Evolutionary conservation across 768 basidiomycete genomes (phyloP).

Genomic region (Tricholoma flavovirens): DNA sequence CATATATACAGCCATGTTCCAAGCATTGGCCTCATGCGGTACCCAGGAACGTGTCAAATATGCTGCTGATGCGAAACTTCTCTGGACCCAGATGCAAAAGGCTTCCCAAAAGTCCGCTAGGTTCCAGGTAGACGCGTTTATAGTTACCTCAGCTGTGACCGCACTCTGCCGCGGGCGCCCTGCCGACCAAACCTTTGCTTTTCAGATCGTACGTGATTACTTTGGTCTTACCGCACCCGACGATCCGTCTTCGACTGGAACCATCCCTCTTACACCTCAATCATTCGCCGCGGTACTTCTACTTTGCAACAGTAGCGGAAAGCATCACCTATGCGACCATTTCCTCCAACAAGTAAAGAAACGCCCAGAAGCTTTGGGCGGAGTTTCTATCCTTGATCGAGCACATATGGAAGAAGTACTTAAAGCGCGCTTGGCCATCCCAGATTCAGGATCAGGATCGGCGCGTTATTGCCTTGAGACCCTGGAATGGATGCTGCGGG

Average conservation of each 20-base stretch:
- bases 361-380: conserved; percentile 31
- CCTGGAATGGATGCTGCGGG: conserved; percentile 66
- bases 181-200: conserved; percentile 59
- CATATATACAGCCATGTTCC: conserved; percentile 64
- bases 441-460: conserved; percentile 29
- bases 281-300: conserved; percentile 50
- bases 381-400: conserved; percentile 38
- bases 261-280: conserved; percentile 37
- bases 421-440: conserved; percentile 42
- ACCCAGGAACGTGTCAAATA: conserved; percentile 28
- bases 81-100: conserved; percentile 66
- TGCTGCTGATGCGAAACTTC: conserved; percentile 60
- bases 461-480: conserved; percentile 49
- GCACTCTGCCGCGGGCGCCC: conserved; percentile 51
- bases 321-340: conserved; percentile 43
- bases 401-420: conserved; percentile 60
- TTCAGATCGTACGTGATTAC: conserved; percentile 56
- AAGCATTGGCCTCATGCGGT: conserved; percentile 34
- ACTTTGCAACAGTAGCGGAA: conserved; percentile 46
- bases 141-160: conserved; percentile 47
- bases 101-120: conserved; percentile 37
- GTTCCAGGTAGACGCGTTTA: conserved; percentile 47
- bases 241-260: conserved; percentile 32
- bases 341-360: conserved; percentile 58
- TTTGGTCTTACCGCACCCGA: conserved; percentile 52